Percentiles rank a stretch among this genome's conserved stretches.
These are phyloP conservation scores for Karstenula rhodostoma DNA, from an alignment of 2,329 filamentous ascomycete genomes.

Conservation along the genomic window DNA sequence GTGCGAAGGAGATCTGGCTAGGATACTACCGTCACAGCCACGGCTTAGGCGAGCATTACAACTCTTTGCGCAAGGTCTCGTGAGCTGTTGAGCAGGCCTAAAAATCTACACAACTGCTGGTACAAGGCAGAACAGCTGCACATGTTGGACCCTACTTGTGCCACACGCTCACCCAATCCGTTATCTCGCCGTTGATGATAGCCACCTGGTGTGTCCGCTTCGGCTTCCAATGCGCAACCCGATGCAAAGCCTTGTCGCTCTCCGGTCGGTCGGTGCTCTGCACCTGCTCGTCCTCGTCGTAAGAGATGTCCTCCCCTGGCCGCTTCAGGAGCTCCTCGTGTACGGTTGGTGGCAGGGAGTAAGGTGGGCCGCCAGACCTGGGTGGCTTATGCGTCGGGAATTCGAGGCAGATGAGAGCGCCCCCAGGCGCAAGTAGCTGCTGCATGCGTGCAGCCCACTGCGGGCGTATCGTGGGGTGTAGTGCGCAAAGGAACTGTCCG, in stretches of 20 bases:
- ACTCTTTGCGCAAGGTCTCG: conserved; percentile 69
- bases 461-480: conserved; percentile 63
- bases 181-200: conserved; percentile 56
- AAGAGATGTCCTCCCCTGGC: conserved; percentile 73
- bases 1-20: conserved; percentile 77
- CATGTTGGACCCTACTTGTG: conserved; percentile 33
- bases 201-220: conserved; percentile 62
- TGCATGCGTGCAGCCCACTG: conserved; percentile 65
- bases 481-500: conserved; percentile 67
- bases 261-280: conserved; percentile 55
- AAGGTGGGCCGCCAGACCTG: conserved; percentile 74
- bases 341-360: conserved; percentile 71
- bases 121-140: conserved; percentile 14
- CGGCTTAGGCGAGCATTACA: conserved; percentile 96
- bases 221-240: conserved; percentile 64
- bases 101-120: background rate
- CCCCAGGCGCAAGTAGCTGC: conserved; percentile 61
- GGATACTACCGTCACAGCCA: conserved; percentile 96
- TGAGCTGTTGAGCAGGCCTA: conserved; percentile 25
- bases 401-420: conserved; percentile 72
- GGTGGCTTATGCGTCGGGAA: conserved; percentile 78
- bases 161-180: conserved; percentile 60
- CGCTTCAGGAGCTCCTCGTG: conserved; percentile 75
- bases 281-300: conserved; percentile 64
- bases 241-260: conserved; percentile 51